A percentile compares a stretch with the other conserved stretches of the same genome.
Evolutionary conservation across 192 early-diverging fungal species (phyloP).

Genomic region (Coemansia furcata): DNA sequence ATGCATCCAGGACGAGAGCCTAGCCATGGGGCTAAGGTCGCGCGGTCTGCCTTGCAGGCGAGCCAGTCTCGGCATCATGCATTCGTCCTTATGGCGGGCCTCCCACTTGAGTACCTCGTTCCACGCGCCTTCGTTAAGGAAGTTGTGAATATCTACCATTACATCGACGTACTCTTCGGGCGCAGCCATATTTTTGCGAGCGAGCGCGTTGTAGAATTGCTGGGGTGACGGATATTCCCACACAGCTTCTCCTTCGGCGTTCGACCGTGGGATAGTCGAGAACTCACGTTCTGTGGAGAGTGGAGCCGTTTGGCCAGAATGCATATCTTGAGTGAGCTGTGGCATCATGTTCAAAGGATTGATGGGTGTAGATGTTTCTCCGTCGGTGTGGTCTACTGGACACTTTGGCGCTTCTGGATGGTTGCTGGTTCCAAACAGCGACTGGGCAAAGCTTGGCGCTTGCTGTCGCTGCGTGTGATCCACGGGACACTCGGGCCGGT

Average conservation of each 20-base stretch:
- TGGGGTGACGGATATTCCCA: slow-evolving; percentile 94
- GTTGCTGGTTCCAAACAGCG: slow-evolving; percentile 13
- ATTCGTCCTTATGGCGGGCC: slow-evolving; percentile 46
- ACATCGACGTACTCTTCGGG: slow-evolving; percentile 79
- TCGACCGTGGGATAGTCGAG: slow-evolving; percentile 67
- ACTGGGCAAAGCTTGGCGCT: slow-evolving; percentile 25
- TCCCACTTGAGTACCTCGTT: slow-evolving; percentile 95
- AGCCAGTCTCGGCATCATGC: slow-evolving; percentile 64
- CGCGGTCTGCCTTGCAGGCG: slow-evolving; percentile 84
- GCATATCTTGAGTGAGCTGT: slow-evolving; percentile 62
- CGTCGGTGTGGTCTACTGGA: slow-evolving; percentile 55
- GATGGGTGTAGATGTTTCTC: slow-evolving; percentile 28
- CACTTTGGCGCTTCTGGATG: slow-evolving; percentile 30
- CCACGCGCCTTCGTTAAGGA: slow-evolving; percentile 96
- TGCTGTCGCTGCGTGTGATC: slow-evolving; percentile 18
- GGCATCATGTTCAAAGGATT: slow-evolving; percentile 95
- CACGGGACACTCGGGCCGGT: slow-evolving; percentile 20
- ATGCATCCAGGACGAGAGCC: slow-evolving; percentile 52
- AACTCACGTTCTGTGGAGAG: slow-evolving; percentile 79
- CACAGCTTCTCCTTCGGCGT: slow-evolving; percentile 28
- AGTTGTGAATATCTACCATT: slow-evolving; percentile 99
- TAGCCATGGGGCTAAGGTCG: slow-evolving; percentile 71
- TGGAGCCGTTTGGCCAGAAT: slow-evolving; percentile 61
- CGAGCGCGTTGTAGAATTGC: slow-evolving; percentile 85
- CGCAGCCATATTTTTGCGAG: slow-evolving; percentile 82